Conservation (phyloP, 2,329 filamentous ascomycete species). For the Cladorrhinum sp. region DNA sequence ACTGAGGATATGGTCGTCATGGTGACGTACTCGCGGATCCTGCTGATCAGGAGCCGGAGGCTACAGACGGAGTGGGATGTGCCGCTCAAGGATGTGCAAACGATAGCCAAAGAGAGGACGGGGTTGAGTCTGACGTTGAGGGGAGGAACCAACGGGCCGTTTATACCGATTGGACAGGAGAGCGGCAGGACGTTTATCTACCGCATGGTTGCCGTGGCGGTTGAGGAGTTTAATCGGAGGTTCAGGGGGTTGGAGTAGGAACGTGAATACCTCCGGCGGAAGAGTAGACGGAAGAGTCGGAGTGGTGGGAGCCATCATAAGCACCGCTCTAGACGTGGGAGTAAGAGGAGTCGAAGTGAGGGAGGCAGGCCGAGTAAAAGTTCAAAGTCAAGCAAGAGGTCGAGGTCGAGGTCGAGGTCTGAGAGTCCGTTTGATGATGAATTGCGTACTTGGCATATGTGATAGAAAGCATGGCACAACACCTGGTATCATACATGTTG, state of each 20-base stretch:
- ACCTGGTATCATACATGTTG: neutral
- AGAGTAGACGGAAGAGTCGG: neutral
- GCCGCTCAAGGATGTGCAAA: constrained; percentile 91
- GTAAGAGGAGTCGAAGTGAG: neutral
- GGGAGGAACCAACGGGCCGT: constrained; percentile 89
- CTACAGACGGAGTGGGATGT: constrained; percentile 94
- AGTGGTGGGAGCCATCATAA: neutral
- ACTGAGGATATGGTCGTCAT: constrained; percentile 86
- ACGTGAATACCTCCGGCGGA: neutral
- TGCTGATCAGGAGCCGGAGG: constrained; percentile 84
- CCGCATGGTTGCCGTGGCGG: constrained; percentile 62
- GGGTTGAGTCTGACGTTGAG: constrained; percentile 86
- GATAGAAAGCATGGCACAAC: neutral
- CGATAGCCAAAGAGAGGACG: constrained; percentile 93
- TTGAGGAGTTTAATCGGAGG: constrained; percentile 64
- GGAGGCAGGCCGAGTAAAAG: neutral
- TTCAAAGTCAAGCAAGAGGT: neutral
- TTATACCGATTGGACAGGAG: constrained; percentile 90
- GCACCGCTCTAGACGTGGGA: neutral
- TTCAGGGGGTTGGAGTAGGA: constrained; percentile 44
- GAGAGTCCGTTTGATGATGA: neutral
- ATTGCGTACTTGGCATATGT: neutral
- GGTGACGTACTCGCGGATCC: constrained; percentile 81
- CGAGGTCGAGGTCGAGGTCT: neutral
- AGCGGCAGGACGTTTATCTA: constrained; percentile 63